A percentile compares a stretch with the other conserved stretches of the same genome.
Conservation (phyloP, 495 filamentous ascomycete species). For the Hypoxylon perforatum region DNA sequence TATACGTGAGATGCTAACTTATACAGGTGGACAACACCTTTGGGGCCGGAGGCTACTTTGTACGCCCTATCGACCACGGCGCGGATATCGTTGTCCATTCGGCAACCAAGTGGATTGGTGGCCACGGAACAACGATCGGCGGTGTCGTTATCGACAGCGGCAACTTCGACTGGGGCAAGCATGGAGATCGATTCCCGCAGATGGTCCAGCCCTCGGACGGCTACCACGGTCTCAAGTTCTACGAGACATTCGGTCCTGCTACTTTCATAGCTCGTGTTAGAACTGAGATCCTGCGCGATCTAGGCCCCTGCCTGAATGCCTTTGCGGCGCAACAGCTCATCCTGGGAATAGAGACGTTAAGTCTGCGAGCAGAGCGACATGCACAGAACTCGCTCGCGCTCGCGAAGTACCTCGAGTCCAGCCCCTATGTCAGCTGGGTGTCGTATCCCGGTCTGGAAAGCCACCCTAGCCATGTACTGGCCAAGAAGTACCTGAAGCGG, state of each 20-base stretch:
- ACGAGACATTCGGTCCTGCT: slow-evolving; percentile 91
- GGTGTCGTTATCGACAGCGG: slow-evolving; percentile 92
- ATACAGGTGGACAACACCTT: slow-evolving; percentile 93
- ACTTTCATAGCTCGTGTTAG: slow-evolving; percentile 85
- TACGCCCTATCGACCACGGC: slow-evolving; percentile 90
- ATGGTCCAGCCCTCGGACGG: slow-evolving; percentile 91
- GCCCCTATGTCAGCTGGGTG: slow-evolving; percentile 90
- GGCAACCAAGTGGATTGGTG: slow-evolving; percentile 98
- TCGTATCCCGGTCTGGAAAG: slow-evolving; percentile 90
- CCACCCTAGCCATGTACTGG: slow-evolving; percentile 80
- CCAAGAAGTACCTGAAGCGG: slow-evolving; percentile 89
- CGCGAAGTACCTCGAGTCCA: slow-evolving; percentile 85
- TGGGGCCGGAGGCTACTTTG: slow-evolving; percentile 92
- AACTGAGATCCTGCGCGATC: slow-evolving; percentile 84
- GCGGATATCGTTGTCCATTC: slow-evolving; percentile 96
- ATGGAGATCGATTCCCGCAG: slow-evolving; percentile 90
- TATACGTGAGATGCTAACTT: slow-evolving; percentile 9
- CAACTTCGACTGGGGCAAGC: slow-evolving; percentile 95
- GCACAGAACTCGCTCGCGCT: slow-evolving; percentile 85
- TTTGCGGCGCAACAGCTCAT: slow-evolving; percentile 96
- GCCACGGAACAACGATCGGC: slow-evolving; percentile 94
- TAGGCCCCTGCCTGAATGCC: slow-evolving; percentile 86
- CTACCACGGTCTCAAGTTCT: slow-evolving; percentile 97
- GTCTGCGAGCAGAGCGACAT: slow-evolving; percentile 86
- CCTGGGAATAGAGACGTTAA: slow-evolving; percentile 90